Conservation (phyloP, 208 protist species). For the Crithidia fasciculata region DNA sequence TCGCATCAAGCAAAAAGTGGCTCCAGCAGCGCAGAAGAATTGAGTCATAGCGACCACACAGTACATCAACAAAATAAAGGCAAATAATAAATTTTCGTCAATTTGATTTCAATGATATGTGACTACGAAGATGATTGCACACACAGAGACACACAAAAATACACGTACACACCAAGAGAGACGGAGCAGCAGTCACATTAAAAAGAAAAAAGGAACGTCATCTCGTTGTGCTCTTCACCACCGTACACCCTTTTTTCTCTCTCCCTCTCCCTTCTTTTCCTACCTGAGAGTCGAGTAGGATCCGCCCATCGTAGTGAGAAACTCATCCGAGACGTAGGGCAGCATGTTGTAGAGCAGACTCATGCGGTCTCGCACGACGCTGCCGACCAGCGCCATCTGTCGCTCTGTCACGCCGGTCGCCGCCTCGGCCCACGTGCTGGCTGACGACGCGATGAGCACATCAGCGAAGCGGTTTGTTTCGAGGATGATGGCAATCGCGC, state of each 20-base stretch:
- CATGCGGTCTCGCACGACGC: constrained; percentile 42
- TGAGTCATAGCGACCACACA: no score
- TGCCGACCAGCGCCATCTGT: constrained; percentile 26
- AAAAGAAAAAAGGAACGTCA: not conserved
- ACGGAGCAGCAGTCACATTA: not conserved
- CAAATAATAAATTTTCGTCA: not conserved
- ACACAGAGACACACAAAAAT: not conserved
- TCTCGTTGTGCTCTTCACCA: not conserved
- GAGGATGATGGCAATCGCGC: constrained; percentile 60
- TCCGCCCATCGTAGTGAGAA: constrained; percentile 43
- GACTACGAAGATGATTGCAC: no score
- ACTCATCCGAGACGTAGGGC: constrained; percentile 60
- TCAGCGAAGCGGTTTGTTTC: constrained; percentile 76
- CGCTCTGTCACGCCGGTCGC: constrained; percentile 35
- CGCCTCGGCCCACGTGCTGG: constrained; percentile 47
- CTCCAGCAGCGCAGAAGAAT: no score
- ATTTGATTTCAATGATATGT: not conserved
- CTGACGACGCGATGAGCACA: constrained; percentile 40
- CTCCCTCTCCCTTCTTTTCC: not conserved
- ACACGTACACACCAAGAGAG: not conserved
- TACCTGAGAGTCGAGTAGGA: constrained; percentile 2
- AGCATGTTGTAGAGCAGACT: constrained; percentile 75
- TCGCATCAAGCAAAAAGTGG: no score
- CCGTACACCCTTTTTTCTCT: no score
- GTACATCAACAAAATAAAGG: no score